Evolutionary conservation across 2,329 filamentous ascomycete species (phyloP).

Genomic region (Lecanicillium sp.): DNA sequence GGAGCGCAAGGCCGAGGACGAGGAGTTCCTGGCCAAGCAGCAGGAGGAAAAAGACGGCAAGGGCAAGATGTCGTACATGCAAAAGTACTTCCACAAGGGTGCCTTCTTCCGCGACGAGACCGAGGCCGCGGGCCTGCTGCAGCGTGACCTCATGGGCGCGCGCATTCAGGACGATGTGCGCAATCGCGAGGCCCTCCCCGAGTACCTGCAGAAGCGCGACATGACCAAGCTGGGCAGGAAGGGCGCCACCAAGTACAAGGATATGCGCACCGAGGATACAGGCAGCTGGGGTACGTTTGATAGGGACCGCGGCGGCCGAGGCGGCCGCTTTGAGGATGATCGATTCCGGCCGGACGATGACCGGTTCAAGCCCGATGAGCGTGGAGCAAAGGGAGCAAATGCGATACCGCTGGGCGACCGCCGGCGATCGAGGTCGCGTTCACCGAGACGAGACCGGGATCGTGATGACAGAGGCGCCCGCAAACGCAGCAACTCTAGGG

Average conservation of each 20-base stretch:
- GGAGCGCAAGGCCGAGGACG: slow-evolving; percentile 80
- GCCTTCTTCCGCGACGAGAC: slow-evolving; percentile 88
- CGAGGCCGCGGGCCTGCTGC: slow-evolving; percentile 65
- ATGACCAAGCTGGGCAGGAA: slow-evolving; percentile 92
- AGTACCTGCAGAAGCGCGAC: slow-evolving; percentile 88
- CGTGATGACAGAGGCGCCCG: slow-evolving; percentile 37
- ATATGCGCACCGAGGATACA: slow-evolving; percentile 85
- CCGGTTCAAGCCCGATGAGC: slow-evolving; percentile 32
- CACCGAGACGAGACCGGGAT: slow-evolving; percentile 39
- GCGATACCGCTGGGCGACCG: slow-evolving; percentile 61
- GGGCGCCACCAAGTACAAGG: slow-evolving; percentile 82
- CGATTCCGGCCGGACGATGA: slow-evolving; percentile 60
- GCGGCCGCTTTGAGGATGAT: slow-evolving; percentile 45
- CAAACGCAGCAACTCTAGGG: slow-evolving; percentile 51
- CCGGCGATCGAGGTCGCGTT: slow-evolving; percentile 42
- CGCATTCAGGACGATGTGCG: slow-evolving; percentile 75
- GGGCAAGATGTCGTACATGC: slow-evolving; percentile 83
- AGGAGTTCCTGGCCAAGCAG: slow-evolving; percentile 67
- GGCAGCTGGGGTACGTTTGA: slow-evolving; percentile 70
- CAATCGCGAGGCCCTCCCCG: slow-evolving; percentile 75
- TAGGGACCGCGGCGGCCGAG: slow-evolving; percentile 34
- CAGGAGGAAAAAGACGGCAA: slow-evolving; percentile 69
- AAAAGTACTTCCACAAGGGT: slow-evolving; percentile 94
- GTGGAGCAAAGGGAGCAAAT: slow-evolving; percentile 57
- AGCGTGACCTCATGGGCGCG: slow-evolving; percentile 79